Evolutionary conservation across 805 yeast genomes (phyloP), one percentile per base, ranked within the genome.

Genomic region (Torulaspora franciscae): DNA sequence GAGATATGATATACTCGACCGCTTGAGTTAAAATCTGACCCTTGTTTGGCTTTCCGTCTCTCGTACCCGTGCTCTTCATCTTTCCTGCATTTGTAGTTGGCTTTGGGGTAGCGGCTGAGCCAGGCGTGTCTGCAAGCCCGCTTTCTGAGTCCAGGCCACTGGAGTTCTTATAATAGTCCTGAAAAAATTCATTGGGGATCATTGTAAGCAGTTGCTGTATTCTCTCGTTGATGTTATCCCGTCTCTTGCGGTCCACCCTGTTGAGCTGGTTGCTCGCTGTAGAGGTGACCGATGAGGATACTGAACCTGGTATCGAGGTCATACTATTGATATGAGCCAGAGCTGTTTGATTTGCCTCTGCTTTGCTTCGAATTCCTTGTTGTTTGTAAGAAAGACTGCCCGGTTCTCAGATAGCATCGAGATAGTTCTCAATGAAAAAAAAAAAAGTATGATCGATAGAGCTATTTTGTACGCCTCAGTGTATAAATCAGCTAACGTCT

Each of bases 21-120:
- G 87, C 76, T 57, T 82, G 84, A 7, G 86, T 76, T 47, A 85
- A 67, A 2, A 85, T 83, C 59, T 84, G 91, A 1, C 95, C 95
- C 65, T 85, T 85, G 58, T 84, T 85, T 0, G 95, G 95, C 53
- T 83, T 84, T 2, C 91, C 93, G 56, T 84, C 91, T 51, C 81
- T 83, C 0, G 91, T 84, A 0, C 91, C 91, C 5, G 78, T 70
- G 3, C 78, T 75, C 51, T 72, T 74, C 42, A 57, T 58, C 42
- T 58, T 59, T 9, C 55, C 47, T 3, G 46, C 38, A 14, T 14
- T 28, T 9, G 34, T 25, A 19, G 37, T 37, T 1, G 48, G 40
- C 35, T 51, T 58, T 10, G 53, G 42, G 7, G 51, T 42, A 2
- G 36, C 29, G 6, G 44, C 28, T 22, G 47, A 40, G 17, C 41